Evolutionary conservation across 1,284 basidiomycete species (phyloP).

Genomic region (Ceratobasidium sp.): DNA sequence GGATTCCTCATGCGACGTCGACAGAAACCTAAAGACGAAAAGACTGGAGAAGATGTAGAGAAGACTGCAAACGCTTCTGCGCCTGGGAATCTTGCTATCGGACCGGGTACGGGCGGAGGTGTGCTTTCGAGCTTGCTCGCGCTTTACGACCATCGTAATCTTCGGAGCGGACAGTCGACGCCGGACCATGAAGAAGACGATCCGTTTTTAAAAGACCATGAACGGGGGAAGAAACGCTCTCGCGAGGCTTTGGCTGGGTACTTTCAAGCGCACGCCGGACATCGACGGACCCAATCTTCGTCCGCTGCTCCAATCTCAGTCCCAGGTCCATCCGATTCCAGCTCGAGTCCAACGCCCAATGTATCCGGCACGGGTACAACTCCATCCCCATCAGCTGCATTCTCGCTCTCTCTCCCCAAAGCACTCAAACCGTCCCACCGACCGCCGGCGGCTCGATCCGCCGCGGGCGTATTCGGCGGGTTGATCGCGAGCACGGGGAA

Average conservation of each 20-base stretch:
- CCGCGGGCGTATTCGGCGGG: constrained; percentile 78
- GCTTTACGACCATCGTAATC: constrained; percentile 63
- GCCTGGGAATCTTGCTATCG: constrained; percentile 1
- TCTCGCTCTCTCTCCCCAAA: constrained; percentile 2
- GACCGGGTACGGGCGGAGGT: constrained; percentile 56
- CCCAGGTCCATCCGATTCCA: background rate
- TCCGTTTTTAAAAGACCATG: constrained; percentile 30
- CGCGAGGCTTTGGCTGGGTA: background rate
- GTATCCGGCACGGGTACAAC: background rate
- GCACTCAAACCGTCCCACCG: constrained; percentile 49
- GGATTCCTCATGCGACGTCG: background rate
- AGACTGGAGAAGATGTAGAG: constrained; percentile 34
- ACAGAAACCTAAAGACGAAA: constrained; percentile 32
- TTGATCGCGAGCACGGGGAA: constrained; percentile 80
- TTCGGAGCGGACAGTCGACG: constrained; percentile 54
- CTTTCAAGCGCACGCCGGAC: constrained; percentile 36
- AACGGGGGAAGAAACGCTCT: constrained; percentile 9
- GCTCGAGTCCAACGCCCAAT: background rate
- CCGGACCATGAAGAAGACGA: constrained; percentile 38
- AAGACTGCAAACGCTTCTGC: constrained; percentile 37
- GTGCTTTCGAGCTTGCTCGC: constrained; percentile 68
- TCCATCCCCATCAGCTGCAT: constrained; percentile 14
- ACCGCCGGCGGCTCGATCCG: constrained; percentile 67
- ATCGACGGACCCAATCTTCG: constrained; percentile 48
- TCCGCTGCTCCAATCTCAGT: constrained; percentile 18